Conservation (phyloP, 2,329 filamentous ascomycete species). For the Chaetothyriales sp. region DNA sequence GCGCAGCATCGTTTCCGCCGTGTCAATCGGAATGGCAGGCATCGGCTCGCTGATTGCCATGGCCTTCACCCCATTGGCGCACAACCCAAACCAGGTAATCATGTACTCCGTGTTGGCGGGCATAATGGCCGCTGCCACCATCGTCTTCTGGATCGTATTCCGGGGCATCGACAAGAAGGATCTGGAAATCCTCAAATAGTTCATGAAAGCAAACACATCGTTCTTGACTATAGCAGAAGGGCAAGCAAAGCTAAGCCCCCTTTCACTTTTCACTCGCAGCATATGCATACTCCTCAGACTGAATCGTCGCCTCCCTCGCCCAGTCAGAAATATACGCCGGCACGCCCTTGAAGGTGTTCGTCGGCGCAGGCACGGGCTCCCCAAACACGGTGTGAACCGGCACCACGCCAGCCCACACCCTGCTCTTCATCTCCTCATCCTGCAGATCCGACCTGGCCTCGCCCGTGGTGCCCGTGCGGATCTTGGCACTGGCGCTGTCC, state of each 20-base stretch:
- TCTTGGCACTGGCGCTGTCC: neutral
- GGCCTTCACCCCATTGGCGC: neutral
- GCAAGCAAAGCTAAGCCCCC: too few relatives aligned
- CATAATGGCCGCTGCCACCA: neutral
- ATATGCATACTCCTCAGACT: neutral
- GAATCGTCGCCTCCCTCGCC: neutral
- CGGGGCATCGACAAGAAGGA: neutral
- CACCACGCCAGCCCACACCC: neutral
- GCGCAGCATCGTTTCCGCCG: constrained; percentile 18
- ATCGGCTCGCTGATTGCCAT: neutral
- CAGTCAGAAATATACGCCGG: neutral
- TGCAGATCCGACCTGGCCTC: constrained; percentile 66
- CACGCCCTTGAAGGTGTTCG: neutral
- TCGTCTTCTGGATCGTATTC: neutral
- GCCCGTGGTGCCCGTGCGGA: constrained; percentile 31
- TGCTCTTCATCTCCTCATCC: constrained; percentile 49
- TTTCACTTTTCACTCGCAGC: neutral
- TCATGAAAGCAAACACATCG: neutral
- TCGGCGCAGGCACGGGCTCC: neutral
- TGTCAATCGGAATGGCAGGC: neutral
- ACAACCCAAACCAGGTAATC: neutral
- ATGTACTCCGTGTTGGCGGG: neutral
- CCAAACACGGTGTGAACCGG: neutral
- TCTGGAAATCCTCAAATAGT: neutral
- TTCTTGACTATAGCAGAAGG: too few relatives aligned